phyloP scores from a whole-genome alignment of 2,329 filamentous ascomycete species.

The Curvularia sp. region DNA sequence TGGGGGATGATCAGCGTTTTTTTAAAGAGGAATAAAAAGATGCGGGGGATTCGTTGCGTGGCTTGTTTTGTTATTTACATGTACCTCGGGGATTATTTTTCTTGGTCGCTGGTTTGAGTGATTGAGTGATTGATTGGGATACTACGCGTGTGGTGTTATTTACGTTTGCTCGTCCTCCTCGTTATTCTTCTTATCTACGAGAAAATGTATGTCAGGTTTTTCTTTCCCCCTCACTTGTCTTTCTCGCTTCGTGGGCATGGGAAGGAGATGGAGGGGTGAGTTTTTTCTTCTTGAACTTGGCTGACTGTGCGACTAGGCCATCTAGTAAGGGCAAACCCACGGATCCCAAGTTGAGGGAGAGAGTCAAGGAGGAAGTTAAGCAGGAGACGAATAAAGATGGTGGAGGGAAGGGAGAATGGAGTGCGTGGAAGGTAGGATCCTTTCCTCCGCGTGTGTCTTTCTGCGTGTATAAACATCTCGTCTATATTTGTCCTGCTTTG shows the following conservation, averaged over 20 bases:
- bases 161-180: no score
- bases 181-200: no score
- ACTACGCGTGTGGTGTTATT: not conserved
- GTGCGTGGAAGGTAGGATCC: conserved; percentile 55
- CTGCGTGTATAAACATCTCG: not conserved
- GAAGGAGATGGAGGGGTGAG: not conserved
- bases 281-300: not conserved
- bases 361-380: conserved; percentile 58
- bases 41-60: not conserved
- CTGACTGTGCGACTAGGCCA: conserved; percentile 28
- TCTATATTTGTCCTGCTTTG: not conserved
- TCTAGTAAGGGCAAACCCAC: conserved; percentile 57
- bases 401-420: conserved; percentile 56
- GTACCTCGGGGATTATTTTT: not conserved
- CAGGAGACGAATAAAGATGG: conserved; percentile 56
- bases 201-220: not conserved
- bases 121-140: not conserved
- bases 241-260: not conserved
- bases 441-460: not conserved
- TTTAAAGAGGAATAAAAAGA: no score
- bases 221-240: not conserved
- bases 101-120: not conserved
- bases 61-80: not conserved
- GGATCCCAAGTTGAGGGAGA: conserved; percentile 55
- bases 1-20: no score